Evolutionary conservation across 495 filamentous ascomycete species (phyloP).

Genomic region (Penicillium atrosanguineum): DNA sequence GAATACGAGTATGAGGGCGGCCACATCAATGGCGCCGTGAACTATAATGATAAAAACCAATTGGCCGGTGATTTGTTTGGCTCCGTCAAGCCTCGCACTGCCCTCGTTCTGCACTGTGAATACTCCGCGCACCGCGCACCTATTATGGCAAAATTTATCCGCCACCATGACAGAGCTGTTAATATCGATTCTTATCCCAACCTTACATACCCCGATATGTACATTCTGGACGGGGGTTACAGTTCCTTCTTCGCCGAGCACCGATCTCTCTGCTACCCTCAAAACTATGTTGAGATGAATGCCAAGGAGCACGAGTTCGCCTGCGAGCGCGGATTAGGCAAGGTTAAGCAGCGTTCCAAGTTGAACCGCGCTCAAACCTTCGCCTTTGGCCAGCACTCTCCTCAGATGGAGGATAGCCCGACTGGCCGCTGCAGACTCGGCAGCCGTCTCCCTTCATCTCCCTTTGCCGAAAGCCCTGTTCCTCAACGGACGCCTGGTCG

Average conservation of each 20-base stretch:
- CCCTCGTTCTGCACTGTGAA: slow-evolving; percentile 95
- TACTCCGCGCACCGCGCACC: slow-evolving; percentile 98
- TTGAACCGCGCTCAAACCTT: slow-evolving; percentile 89
- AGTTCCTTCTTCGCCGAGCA: slow-evolving; percentile 83
- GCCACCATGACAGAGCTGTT: slow-evolving; percentile 75
- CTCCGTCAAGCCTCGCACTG: slow-evolving; percentile 61
- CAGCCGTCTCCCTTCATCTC: slow-evolving; percentile 41
- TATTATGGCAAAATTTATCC: slow-evolving; percentile 79
- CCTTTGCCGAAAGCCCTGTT: slow-evolving; percentile 54
- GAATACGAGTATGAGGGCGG: slow-evolving; percentile 98
- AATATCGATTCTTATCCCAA: slow-evolving; percentile 83
- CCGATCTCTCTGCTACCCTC: slow-evolving; percentile 77
- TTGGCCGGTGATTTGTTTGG: slow-evolving; percentile 77
- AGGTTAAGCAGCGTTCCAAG: slow-evolving; percentile 78
- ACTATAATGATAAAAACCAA: slow-evolving; percentile 92
- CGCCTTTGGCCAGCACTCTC: slow-evolving; percentile 74
- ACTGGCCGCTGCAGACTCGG: slow-evolving; percentile 59
- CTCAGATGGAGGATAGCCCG: slow-evolving; percentile 74
- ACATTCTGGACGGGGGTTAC: slow-evolving; percentile 96
- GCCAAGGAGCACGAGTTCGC: slow-evolving; percentile 83
- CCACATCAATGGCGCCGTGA: slow-evolving; percentile 88
- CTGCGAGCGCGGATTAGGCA: slow-evolving; percentile 91
- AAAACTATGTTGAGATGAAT: slow-evolving; percentile 95
- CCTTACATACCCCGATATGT: slow-evolving; percentile 91
- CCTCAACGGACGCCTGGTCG: slow-evolving; percentile 56